Base-by-base conservation (phyloP, 306 rosid species). In the Sesbania bispinosa region DNA sequence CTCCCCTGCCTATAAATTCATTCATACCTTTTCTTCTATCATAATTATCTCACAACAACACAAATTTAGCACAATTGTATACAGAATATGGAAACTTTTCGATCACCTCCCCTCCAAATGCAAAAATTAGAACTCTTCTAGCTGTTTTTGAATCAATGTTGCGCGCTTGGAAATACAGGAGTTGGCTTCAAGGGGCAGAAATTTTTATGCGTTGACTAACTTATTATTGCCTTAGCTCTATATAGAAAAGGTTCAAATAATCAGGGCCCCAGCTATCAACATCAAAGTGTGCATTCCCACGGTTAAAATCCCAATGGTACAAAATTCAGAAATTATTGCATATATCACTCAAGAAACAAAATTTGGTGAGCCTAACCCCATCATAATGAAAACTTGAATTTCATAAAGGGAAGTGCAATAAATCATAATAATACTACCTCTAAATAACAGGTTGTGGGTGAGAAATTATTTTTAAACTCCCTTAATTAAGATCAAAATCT, bases 51-150 rank as follows among this genome's bases (percentile, higher is more conserved):
- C n/a, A n/a, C n/a, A n/a, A n/a, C n/a, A n/a, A n/a, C n/a, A n/a
- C n/a, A n/a, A n/a, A n/a, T n/a, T n/a, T n/a, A n/a, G n/a, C n/a
- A n/a, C n/a, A n/a, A n/a, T n/a, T n/a, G n/a, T n/a, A n/a, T n/a
- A n/a, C n/a, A 79, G 92, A 18, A 55, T 76, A 69, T 9, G 96
- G 95, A 76, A 94, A 57, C 74, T 70, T 79, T 3, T 87, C 90
- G 52, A 90, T 83, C 54, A 91, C 88, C 84, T 94, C 95, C 10
- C 93, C 88, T 53, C 95, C 99, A 72, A 94, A 94, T 13, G 97
- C 90, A 67, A 87, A 81, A 9, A 85, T 76, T 9, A 94, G 91
- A 73, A 91, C 87, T 79, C 83, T 94, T 76, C 97, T 87, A 14
- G 99, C 99, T 18, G 88, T 85, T 72, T 83, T 68, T 24, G 59